Evolutionary conservation across 1,284 basidiomycete species (phyloP).

Genomic region (Trichosporon sp.): DNA sequence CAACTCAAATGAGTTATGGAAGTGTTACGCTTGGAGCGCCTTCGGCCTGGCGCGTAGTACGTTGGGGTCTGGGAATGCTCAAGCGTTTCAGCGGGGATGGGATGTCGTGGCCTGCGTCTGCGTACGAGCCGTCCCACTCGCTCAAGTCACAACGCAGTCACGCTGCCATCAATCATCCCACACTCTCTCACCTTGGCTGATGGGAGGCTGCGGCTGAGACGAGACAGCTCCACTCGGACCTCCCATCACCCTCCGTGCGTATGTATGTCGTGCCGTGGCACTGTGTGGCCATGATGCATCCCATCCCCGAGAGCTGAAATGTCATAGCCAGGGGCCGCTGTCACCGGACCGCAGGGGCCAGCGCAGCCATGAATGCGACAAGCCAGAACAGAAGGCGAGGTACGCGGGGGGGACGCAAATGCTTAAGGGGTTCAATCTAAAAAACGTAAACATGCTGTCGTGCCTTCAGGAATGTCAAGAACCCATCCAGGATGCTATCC

Average conservation of each 20-base stretch:
- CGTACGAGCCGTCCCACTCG: background rate
- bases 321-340: background rate
- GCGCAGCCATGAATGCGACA: background rate
- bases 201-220: background rate
- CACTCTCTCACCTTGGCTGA: background rate
- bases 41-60: background rate
- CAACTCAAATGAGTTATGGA: background rate
- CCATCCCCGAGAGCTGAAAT: background rate
- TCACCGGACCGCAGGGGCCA: background rate
- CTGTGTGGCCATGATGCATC: background rate
- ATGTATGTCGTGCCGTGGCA: too few species aligned
- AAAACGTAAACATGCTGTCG: constrained; percentile 1
- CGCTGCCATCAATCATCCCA: too few species aligned
- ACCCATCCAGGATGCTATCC: background rate
- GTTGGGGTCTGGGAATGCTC: background rate
- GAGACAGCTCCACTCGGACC: background rate
- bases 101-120: background rate
- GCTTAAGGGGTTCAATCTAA: background rate
- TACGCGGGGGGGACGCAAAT: background rate
- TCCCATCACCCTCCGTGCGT: background rate
- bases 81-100: background rate
- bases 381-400: background rate
- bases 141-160: background rate
- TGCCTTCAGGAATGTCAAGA: background rate
- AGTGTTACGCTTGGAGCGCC: background rate